Percentiles rank a stretch among this genome's conserved stretches.
Conservation (phyloP, 148 eudicot genomes). For the Pharnaceum exiguum region DNA sequence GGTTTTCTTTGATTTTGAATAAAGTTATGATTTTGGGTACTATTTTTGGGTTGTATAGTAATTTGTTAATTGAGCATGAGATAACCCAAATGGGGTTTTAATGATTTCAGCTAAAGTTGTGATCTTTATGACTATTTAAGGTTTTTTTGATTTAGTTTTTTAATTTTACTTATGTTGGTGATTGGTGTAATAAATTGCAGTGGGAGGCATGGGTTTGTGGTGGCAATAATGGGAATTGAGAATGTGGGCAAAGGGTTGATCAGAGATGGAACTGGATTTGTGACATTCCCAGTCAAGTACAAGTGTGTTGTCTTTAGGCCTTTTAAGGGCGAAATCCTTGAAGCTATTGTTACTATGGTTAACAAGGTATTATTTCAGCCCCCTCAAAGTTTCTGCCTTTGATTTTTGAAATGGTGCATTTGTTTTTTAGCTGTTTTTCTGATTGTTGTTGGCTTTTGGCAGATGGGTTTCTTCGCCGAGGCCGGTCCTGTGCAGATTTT, state of each 20-base stretch:
- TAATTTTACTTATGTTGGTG: background rate
- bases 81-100: no score
- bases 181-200: slow-evolving; percentile 23
- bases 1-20: no score
- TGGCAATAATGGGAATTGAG: slow-evolving; percentile 87
- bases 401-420: background rate
- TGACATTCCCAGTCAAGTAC: slow-evolving; percentile 85
- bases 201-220: slow-evolving; percentile 92
- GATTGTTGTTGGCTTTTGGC: slow-evolving; percentile 22
- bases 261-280: slow-evolving; percentile 93
- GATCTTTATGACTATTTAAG: no score
- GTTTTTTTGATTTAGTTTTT: background rate
- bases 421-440: background rate
- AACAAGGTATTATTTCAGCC: slow-evolving; percentile 69
- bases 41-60: no score
- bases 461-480: slow-evolving; percentile 99
- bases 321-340: slow-evolving; percentile 90
- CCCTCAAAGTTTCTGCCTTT: background rate
- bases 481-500: slow-evolving; percentile 96
- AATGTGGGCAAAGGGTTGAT: slow-evolving; percentile 83
- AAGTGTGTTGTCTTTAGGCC: slow-evolving; percentile 93
- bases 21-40: no score
- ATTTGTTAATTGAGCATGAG: no score
- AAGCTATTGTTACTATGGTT: slow-evolving; percentile 97
- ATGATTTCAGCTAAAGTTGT: no score